A percentile compares a stretch with the other conserved stretches of the same genome.
Conservation (phyloP, 257 asterid species). For the Gardenia jasminoides region DNA sequence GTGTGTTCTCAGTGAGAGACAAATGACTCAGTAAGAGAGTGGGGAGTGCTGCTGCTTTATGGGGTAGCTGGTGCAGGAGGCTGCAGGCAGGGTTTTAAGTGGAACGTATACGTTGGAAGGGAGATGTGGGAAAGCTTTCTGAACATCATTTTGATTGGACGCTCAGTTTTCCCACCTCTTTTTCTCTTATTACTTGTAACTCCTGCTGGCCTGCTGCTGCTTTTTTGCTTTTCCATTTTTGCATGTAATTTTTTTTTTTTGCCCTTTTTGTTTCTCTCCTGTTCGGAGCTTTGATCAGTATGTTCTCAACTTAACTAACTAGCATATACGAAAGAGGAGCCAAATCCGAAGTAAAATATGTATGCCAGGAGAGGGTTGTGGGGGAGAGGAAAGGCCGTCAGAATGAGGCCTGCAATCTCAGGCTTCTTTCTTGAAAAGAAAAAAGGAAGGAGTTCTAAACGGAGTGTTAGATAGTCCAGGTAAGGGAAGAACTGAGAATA, state of each 20-base stretch:
- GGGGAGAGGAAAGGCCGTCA: too few species aligned
- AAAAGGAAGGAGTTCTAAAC: background rate
- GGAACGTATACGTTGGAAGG: too few species aligned
- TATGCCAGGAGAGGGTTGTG: too few species aligned
- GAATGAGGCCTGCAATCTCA: too few species aligned
- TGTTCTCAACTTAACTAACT: background rate
- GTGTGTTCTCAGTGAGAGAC: background rate
- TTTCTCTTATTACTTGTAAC: background rate
- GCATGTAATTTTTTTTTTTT: background rate
- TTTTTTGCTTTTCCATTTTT: background rate
- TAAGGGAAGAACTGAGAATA: background rate
- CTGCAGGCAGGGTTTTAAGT: background rate
- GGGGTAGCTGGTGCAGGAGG: background rate
- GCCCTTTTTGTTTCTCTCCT: background rate
- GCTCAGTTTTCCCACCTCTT: background rate
- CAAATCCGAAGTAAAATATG: background rate
- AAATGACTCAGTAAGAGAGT: background rate
- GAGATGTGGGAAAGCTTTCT: background rate
- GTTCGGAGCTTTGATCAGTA: background rate
- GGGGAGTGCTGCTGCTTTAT: slow-evolving; percentile 3
- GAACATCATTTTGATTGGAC: background rate
- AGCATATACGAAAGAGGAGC: background rate
- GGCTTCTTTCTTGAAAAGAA: background rate
- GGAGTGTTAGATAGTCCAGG: background rate
- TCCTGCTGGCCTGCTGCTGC: too few species aligned